Evolutionary conservation across 371 early-diverging fungal genomes (phyloP).

Genomic region (Pancytospora philotis): DNA sequence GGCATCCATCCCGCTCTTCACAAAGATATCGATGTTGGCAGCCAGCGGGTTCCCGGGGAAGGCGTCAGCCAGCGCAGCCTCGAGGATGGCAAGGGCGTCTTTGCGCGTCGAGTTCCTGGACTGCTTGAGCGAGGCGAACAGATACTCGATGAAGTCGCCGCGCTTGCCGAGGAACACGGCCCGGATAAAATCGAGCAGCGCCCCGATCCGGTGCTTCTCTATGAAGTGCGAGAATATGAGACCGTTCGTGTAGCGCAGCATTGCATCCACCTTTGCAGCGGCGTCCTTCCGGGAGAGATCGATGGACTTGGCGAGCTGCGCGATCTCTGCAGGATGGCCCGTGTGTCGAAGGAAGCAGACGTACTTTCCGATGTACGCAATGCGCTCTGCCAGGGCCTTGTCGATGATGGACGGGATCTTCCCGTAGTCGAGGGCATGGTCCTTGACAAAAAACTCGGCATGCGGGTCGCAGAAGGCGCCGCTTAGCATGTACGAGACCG

Average conservation of each 20-base stretch:
- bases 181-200: constrained; percentile 34
- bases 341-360: constrained; percentile 9
- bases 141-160: constrained; percentile 51
- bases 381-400: constrained; percentile 23
- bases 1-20: constrained; percentile 13
- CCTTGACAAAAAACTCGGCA: constrained; percentile 44
- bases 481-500: constrained; percentile 4
- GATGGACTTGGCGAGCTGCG: not conserved
- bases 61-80: constrained; percentile 32
- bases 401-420: constrained; percentile 31
- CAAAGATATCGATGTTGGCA: constrained; percentile 36
- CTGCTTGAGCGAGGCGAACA: constrained; percentile 41
- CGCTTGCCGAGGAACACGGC: constrained; percentile 50
- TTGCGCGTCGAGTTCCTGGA: constrained; percentile 16
- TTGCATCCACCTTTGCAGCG: constrained; percentile 1
- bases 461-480: constrained; percentile 23
- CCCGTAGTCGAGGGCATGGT: constrained; percentile 33
- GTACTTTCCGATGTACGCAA: constrained; percentile 51
- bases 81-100: constrained; percentile 32
- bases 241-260: constrained; percentile 5
- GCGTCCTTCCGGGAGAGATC: not conserved
- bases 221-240: constrained; percentile 23
- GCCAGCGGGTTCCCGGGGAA: not conserved
- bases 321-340: not conserved
- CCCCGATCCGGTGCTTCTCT: constrained; percentile 11